phyloP scores from a whole-genome alignment of 768 basidiomycete genomes.

The Cystofilobasidium bisporidii region DNA sequence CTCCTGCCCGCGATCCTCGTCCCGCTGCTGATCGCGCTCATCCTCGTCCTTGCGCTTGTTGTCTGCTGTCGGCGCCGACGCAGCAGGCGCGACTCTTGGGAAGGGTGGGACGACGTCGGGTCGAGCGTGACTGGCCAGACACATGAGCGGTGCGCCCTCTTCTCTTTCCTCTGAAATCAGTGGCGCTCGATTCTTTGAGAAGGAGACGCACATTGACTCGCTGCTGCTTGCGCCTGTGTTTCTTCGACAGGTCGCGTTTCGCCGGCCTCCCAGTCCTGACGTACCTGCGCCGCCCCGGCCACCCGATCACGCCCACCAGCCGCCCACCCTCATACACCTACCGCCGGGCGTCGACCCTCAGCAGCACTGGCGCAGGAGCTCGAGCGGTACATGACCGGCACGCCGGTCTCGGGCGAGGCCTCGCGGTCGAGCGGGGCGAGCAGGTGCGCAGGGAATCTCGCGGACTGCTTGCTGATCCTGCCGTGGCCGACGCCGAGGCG shows the following conservation, averaged over 20 bases:
- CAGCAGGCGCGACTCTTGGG: background rate
- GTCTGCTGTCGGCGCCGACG: background rate
- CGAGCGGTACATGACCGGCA: background rate
- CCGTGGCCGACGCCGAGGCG: background rate
- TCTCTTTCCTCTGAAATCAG: too few species aligned
- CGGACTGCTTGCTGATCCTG: background rate
- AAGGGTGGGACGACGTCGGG: background rate
- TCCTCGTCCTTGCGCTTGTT: background rate
- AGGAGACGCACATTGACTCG: too few species aligned
- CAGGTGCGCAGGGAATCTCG: background rate
- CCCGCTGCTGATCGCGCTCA: background rate
- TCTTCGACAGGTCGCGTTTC: background rate
- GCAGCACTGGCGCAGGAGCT: background rate
- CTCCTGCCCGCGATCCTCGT: background rate
- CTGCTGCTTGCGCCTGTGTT: background rate
- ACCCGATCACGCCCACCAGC: background rate
- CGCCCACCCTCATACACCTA: slow-evolving; percentile 1
- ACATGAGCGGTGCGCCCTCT: too few species aligned
- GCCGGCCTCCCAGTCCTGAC: background rate
- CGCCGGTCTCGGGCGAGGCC: background rate
- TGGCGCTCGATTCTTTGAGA: too few species aligned
- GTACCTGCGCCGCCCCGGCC: background rate
- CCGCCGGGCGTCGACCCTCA: background rate
- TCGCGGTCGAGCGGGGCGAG: background rate
- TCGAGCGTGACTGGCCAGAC: background rate